phyloP scores from a whole-genome alignment of 1,284 basidiomycete species.

The Amylostereum areolatum region DNA sequence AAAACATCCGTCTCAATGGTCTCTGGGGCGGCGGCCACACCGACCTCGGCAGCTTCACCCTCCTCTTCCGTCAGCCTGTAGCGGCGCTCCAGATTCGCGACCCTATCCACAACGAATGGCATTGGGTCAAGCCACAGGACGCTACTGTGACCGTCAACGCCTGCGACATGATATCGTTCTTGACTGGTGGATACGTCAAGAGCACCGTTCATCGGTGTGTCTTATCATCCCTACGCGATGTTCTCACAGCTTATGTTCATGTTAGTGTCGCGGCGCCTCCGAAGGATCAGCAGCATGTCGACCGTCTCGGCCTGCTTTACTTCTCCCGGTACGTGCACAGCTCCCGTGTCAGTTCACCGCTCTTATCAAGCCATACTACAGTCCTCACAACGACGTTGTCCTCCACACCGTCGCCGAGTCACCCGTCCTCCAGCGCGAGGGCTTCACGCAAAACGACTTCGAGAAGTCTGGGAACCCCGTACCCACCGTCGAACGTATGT shows the following conservation, averaged over 20 bases:
- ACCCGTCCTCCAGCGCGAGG: conserved; percentile 41
- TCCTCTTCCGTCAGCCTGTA: conserved; percentile 40
- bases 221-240: too few species aligned
- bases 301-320: conserved; percentile 47
- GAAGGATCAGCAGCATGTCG: conserved; percentile 45
- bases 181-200: conserved; percentile 46
- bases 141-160: conserved; percentile 45
- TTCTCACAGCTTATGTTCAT: neutral
- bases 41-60: conserved; percentile 38
- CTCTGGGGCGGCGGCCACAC: conserved; percentile 44
- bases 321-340: conserved; percentile 41
- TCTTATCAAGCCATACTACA: conserved; percentile 8
- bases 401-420: conserved; percentile 38
- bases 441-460: conserved; percentile 43
- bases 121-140: conserved; percentile 43
- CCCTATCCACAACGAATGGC: conserved; percentile 33
- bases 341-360: too few species aligned
- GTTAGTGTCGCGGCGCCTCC: conserved; percentile 42
- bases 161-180: conserved; percentile 44
- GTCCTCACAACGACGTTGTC: conserved; percentile 41
- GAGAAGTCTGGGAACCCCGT: conserved; percentile 38
- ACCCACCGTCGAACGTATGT: conserved; percentile 39
- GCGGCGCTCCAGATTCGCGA: conserved; percentile 39
- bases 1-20: conserved; percentile 33
- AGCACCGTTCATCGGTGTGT: conserved; percentile 43